These are phyloP conservation scores for Choricystis sp. DNA, from an alignment of 139 green algal genomes.

Conservation along the genomic window DNA sequence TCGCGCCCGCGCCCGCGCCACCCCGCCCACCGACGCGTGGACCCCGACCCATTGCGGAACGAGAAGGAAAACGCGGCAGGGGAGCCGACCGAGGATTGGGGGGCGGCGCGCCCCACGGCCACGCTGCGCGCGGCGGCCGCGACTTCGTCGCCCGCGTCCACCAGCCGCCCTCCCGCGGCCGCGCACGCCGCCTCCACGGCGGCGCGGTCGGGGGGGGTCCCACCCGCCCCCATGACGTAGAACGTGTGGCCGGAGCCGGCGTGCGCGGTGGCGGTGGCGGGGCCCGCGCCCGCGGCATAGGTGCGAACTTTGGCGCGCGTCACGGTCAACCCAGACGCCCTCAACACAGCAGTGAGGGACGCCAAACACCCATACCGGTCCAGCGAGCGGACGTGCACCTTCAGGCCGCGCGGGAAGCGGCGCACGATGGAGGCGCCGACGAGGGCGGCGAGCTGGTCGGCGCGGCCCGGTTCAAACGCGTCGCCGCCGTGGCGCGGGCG, in stretches of 20 bases:
- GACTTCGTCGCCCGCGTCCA: slow-evolving; percentile 16
- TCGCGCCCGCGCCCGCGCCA: slow-evolving; percentile 9
- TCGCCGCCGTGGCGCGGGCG: slow-evolving; percentile 5
- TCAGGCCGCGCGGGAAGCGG: slow-evolving; percentile 27
- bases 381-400: slow-evolving; percentile 44
- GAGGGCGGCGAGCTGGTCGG: slow-evolving; percentile 46
- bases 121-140: not conserved
- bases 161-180: slow-evolving; percentile 24
- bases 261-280: too few relatives aligned
- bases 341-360: slow-evolving; percentile 19
- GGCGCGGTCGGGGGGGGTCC: slow-evolving; percentile 13
- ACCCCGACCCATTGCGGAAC: slow-evolving; percentile 11
- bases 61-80: slow-evolving; percentile 24
- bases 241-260: slow-evolving; percentile 33
- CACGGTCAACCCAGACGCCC: slow-evolving; percentile 19
- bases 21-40: not conserved
- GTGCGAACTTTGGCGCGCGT: slow-evolving; percentile 40
- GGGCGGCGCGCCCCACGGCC: slow-evolving; percentile 3
- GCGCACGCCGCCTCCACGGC: slow-evolving; percentile 22
- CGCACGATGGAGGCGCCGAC: slow-evolving; percentile 53
- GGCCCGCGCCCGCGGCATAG: slow-evolving; percentile 20
- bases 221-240: slow-evolving; percentile 29
- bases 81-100: not conserved
- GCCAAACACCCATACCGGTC: slow-evolving; percentile 32
- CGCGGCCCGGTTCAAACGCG: slow-evolving; percentile 24